Percentiles rank a stretch among this genome's conserved stretches.
Conservation (phyloP, 176 grass and related monocot species). For the Coix lacrymajobi region DNA sequence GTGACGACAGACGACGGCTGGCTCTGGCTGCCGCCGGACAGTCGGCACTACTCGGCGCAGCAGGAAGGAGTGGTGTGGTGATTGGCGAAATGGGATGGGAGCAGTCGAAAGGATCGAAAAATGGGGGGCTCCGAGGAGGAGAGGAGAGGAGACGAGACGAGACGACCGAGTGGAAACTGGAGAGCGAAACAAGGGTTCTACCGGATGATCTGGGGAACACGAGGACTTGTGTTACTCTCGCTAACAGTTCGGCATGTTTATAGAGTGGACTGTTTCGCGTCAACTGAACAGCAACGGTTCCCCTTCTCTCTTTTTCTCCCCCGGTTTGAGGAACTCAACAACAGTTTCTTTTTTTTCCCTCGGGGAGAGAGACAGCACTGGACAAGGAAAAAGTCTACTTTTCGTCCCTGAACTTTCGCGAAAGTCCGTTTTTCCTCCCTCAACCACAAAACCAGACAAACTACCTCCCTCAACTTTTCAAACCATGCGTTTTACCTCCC, state of each 20-base stretch:
- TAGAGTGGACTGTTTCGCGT: background rate
- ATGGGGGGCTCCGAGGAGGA: background rate
- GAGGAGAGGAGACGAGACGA: too few relatives aligned
- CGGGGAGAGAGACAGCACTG: background rate
- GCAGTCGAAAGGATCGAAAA: background rate
- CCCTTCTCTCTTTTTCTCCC: background rate
- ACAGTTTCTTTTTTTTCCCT: background rate
- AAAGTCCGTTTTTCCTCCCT: too few relatives aligned
- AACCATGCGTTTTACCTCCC: too few relatives aligned
- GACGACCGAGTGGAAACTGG: background rate
- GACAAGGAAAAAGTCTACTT: too few relatives aligned
- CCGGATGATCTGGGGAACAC: conserved; percentile 4
- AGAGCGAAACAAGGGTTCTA: background rate
- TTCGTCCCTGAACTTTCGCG: too few relatives aligned
- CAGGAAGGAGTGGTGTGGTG: background rate
- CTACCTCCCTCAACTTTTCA: too few relatives aligned
- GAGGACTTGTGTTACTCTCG: background rate
- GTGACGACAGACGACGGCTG: background rate
- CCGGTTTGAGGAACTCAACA: background rate
- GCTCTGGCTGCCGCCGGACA: background rate
- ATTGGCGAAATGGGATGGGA: background rate
- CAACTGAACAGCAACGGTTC: background rate
- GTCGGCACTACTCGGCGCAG: background rate
- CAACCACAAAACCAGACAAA: too few relatives aligned
- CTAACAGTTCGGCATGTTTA: background rate